phyloP scores from a whole-genome alignment of 2,329 filamentous ascomycete genomes.

The Berkeleyomyces rouxiae region DNA sequence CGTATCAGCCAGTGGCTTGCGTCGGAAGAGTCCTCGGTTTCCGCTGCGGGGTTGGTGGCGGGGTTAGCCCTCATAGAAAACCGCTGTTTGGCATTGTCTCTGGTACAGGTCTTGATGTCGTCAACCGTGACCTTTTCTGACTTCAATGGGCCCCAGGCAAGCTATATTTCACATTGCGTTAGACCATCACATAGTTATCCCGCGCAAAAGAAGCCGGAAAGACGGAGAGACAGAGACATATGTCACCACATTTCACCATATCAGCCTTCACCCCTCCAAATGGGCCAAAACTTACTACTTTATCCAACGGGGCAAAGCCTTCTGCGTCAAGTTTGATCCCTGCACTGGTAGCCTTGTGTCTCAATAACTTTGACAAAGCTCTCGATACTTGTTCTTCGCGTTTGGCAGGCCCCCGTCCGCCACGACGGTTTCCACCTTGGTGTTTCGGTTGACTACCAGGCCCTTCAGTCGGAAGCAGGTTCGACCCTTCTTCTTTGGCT shows the following conservation, averaged over 20 bases:
- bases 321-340: constrained; percentile 41
- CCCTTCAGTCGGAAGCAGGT: not conserved
- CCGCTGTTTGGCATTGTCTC: constrained; percentile 73
- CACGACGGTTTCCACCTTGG: constrained; percentile 18
- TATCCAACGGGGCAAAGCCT: constrained; percentile 41
- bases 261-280: not conserved
- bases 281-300: constrained; percentile 33
- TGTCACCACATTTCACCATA: not conserved
- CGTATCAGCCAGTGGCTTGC: constrained; percentile 68
- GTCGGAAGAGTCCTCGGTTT: constrained; percentile 24
- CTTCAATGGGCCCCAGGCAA: constrained; percentile 41
- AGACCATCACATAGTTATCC: not conserved
- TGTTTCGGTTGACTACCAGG: not conserved
- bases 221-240: not conserved
- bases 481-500: not conserved
- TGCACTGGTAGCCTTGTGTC: constrained; percentile 40
- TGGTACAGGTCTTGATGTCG: constrained; percentile 55
- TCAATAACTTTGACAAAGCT: constrained; percentile 35
- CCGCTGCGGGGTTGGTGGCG: constrained; percentile 16
- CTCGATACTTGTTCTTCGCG: constrained; percentile 36
- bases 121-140: constrained; percentile 55
- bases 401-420: constrained; percentile 21
- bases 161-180: constrained; percentile 20
- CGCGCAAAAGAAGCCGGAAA: not conserved
- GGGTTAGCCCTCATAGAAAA: constrained; percentile 49